Evolutionary conservation across 192 early-diverging fungal species (phyloP).

Genomic region (Linnemannia schmuckeri): DNA sequence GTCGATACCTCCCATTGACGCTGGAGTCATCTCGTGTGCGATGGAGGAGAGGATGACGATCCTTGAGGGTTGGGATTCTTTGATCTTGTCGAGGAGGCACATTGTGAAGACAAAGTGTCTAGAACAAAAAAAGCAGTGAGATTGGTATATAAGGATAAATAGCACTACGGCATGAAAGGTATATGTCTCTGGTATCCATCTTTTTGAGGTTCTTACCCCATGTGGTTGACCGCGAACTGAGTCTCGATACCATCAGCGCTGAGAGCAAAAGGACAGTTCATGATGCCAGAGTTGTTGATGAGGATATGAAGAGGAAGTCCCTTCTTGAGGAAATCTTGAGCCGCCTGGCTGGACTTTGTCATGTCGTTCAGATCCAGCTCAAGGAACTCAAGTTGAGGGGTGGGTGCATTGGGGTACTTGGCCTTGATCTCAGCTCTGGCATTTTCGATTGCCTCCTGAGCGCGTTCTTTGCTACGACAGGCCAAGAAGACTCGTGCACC

Average conservation of each 20-base stretch:
- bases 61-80: conserved; percentile 52
- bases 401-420: conserved; percentile 6
- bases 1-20: conserved; percentile 27
- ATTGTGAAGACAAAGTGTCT: conserved; percentile 51
- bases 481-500: conserved; percentile 42
- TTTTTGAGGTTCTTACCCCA: conserved; percentile 35
- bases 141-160: neutral
- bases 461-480: conserved; percentile 21
- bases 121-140: neutral
- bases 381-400: conserved; percentile 53
- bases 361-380: conserved; percentile 43
- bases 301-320: conserved; percentile 63
- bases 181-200: neutral
- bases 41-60: conserved; percentile 58
- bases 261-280: conserved; percentile 33
- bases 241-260: conserved; percentile 57
- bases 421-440: conserved; percentile 36
- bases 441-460: conserved; percentile 15
- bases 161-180: too few species aligned
- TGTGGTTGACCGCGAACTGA: conserved; percentile 64
- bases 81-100: conserved; percentile 43
- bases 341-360: conserved; percentile 14
- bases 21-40: conserved; percentile 19
- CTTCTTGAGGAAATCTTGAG: conserved; percentile 47
- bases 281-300: conserved; percentile 57